Conservation (phyloP, 306 rosid genomes). For the Rosa rugosa region DNA sequence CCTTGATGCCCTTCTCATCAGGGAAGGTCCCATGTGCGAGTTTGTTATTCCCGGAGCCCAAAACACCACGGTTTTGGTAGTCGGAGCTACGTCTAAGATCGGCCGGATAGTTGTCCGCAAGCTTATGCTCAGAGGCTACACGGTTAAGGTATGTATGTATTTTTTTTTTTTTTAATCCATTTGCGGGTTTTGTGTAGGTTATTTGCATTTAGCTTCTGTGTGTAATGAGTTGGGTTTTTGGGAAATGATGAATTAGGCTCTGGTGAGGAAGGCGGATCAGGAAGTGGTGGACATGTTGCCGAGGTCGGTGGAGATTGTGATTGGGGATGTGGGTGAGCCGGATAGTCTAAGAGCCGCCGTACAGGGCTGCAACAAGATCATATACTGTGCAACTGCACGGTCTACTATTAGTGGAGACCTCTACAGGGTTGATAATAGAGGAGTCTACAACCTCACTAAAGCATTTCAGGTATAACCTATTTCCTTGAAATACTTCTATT, state of each 20-base stretch:
- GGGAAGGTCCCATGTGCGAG: constrained; percentile 95
- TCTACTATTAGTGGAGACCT: constrained; percentile 87
- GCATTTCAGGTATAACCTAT: constrained; percentile 74
- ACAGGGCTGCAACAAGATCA: constrained; percentile 78
- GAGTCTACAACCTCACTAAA: constrained; percentile 82
- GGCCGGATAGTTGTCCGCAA: constrained; percentile 90
- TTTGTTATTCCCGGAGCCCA: constrained; percentile 92
- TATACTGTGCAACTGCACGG: constrained; percentile 95
- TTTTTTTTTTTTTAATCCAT: background rate
- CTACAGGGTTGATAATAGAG: constrained; percentile 80
- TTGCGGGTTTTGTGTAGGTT: background rate
- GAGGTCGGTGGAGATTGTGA: constrained; percentile 77
- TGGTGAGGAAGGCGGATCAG: constrained; percentile 73
- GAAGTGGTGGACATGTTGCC: constrained; percentile 78
- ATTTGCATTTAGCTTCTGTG: background rate
- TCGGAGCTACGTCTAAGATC: constrained; percentile 88
- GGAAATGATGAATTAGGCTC: constrained; percentile 48
- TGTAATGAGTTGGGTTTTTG: background rate
- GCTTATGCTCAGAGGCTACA: constrained; percentile 92
- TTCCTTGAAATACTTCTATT: background rate
- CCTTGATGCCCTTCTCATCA: constrained; percentile 71
- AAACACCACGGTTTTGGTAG: constrained; percentile 82
- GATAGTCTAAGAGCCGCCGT: constrained; percentile 57
- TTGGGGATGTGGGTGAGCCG: constrained; percentile 93
- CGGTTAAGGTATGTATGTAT: constrained; percentile 54